phyloP scores from a whole-genome alignment of 805 yeast species.

The Schizosaccharomyces osmophilus region DNA sequence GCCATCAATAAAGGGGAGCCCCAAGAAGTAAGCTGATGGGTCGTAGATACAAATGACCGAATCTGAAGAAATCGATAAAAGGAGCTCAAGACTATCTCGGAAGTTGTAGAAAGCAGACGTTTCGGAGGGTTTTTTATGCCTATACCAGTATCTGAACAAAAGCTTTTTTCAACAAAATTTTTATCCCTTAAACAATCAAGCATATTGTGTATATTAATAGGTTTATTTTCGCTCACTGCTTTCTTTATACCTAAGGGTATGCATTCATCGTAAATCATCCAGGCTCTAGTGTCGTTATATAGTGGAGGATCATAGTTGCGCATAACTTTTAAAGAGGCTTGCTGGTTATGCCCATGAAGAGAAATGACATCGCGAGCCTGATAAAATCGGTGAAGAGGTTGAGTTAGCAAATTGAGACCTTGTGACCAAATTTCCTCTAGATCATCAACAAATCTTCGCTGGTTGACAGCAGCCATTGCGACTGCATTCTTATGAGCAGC shows the following conservation, averaged over 20 bases:
- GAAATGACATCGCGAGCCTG: constrained; percentile 17
- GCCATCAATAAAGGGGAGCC: constrained; percentile 9
- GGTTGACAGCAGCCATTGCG: constrained; percentile 16
- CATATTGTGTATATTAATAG: neutral
- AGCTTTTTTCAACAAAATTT: neutral
- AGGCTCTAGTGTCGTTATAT: constrained; percentile 1
- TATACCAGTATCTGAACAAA: constrained; percentile 5
- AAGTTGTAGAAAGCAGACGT: constrained; percentile 17
- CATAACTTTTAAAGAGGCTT: neutral
- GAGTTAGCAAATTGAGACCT: constrained; percentile 43
- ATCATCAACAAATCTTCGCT: constrained; percentile 19
- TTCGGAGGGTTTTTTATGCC: constrained; percentile 5
- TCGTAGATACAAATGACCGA: constrained; percentile 17
- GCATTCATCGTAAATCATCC: constrained; percentile 1
- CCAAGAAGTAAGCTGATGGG: constrained; percentile 13
- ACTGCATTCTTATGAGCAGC: constrained; percentile 4
- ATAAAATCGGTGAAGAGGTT: constrained; percentile 56
- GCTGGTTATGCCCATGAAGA: neutral
- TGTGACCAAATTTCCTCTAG: constrained; percentile 28
- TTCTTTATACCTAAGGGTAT: constrained; percentile 5
- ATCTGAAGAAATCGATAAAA: constrained; percentile 29
- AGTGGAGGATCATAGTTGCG: constrained; percentile 10
- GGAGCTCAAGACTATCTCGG: constrained; percentile 34
- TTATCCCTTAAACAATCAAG: neutral
- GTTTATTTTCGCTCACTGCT: neutral